Conservation (phyloP, 805 yeast genomes). For the Soucietia sequanensis region DNA sequence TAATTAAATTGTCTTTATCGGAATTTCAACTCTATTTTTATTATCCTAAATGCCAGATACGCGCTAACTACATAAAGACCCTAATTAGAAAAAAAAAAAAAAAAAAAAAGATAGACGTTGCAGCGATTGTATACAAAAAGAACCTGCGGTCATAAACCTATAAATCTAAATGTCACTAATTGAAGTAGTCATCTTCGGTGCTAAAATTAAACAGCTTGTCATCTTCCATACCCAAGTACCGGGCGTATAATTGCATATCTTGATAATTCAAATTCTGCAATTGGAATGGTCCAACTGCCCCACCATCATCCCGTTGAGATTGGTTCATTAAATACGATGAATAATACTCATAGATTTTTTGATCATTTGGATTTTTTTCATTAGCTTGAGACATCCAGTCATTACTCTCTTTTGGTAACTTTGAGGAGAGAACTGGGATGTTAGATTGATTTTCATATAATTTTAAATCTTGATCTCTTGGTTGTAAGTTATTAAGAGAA, state of each 20-base stretch:
- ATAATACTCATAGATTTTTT: slow-evolving; percentile 13
- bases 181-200: slow-evolving; percentile 30
- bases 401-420: neutral
- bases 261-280: slow-evolving; percentile 8
- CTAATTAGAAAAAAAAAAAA: too few species aligned
- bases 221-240: slow-evolving; percentile 24
- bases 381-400: neutral
- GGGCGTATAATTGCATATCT: slow-evolving; percentile 20
- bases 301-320: neutral
- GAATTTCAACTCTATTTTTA: too few species aligned
- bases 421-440: neutral
- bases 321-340: slow-evolving; percentile 3
- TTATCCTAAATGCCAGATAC: too few species aligned
- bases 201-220: slow-evolving; percentile 16
- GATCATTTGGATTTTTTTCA: slow-evolving; percentile 7
- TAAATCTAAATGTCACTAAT: too few species aligned
- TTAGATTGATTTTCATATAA: slow-evolving; percentile 12
- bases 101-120: too few species aligned
- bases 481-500: neutral
- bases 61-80: too few species aligned
- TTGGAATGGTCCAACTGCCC: slow-evolving; percentile 1
- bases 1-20: too few species aligned
- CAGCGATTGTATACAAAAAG: too few species aligned
- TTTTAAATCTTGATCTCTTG: slow-evolving; percentile 1
- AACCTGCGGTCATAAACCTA: too few species aligned